Percentiles rank a stretch among this genome's conserved stretches.
Evolutionary conservation across 1,284 basidiomycete species (phyloP).

Genomic region (Violaceomyces palustris): DNA sequence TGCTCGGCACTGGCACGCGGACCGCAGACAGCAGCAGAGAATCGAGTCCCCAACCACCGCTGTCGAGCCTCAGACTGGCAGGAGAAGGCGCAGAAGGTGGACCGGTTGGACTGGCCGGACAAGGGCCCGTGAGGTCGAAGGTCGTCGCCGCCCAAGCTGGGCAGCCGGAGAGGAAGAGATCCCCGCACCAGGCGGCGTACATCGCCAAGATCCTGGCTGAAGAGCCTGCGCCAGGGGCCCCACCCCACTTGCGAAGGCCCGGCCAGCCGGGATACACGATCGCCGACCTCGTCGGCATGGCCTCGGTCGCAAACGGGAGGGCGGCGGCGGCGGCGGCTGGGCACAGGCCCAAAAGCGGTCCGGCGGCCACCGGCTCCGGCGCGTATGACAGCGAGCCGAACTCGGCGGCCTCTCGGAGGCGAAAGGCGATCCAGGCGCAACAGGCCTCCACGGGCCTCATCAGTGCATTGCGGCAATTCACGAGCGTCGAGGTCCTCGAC

Average conservation of each 20-base stretch:
- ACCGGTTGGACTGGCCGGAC: too few relatives aligned
- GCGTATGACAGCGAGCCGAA: constrained; percentile 21
- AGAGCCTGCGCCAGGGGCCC: too few relatives aligned
- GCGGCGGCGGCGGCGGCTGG: constrained; percentile 8
- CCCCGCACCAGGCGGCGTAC: constrained; percentile 24
- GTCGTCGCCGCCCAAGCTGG: too few relatives aligned
- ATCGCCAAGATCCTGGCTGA: constrained; percentile 29
- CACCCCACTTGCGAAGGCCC: constrained; percentile 4
- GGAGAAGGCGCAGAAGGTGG: too few relatives aligned
- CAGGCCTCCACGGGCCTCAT: constrained; percentile 54
- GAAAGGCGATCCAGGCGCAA: constrained; percentile 17
- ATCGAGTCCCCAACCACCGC: constrained; percentile 18
- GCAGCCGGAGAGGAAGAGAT: constrained; percentile 1
- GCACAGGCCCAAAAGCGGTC: constrained; percentile 12
- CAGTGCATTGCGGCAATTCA: constrained; percentile 73
- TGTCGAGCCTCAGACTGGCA: constrained; percentile 1
- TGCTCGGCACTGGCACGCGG: constrained; percentile 13
- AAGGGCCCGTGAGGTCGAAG: constrained; percentile 9
- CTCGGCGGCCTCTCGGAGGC: constrained; percentile 19
- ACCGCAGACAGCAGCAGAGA: constrained; percentile 22
- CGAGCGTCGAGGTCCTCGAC: constrained; percentile 80
- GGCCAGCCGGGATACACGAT: constrained; percentile 6
- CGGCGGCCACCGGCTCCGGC: too few relatives aligned
- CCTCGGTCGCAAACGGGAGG: too few relatives aligned
- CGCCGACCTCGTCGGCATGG: constrained; percentile 10